Base-by-base conservation (phyloP, 1,284 basidiomycete genomes). In the Irpex sp. region DNA sequence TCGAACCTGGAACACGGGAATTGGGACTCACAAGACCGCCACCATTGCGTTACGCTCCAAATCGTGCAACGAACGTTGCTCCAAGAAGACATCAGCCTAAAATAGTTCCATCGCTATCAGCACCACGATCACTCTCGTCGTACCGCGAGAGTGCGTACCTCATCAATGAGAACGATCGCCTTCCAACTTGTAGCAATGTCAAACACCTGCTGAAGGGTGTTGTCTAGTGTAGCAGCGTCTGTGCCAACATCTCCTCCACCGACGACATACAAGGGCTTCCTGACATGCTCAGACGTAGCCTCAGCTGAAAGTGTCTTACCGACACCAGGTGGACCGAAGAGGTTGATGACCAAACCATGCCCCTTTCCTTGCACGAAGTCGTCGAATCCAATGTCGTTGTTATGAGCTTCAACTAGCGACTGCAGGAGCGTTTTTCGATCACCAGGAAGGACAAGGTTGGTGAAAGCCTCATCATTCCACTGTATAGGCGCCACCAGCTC, bases 311-410 rank as follows among this genome's bases (percentile, higher is more conserved):
- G 63, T 11, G 72, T 81, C 76, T 75, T 74, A 68, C 85, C 86
- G 5, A 86, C 83, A 57, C 85, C 86, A 2, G 85, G 85, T 26
- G 84, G 83, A 8, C 85, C 85, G 64, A 83, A 86, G 1, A 87
- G 76, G 64, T 86, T 85, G 67, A 86, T 76, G 51, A 87, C 81
- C 36, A 88, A 76, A 4, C 85, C 86, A 33, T 83, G 81, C 5
- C 86, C 86, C 68, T 88, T 87, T 58, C 83, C 85, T 67, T 82
- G 79, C 65, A 87, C 82, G 67, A 87, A 86, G 68, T 87, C 85
- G 64, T 87, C 85, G 67, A 86, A 84, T 15, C 79, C 79, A 5
- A 81, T 68, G 62, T 81, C 79, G 9, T 74, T 72, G 69, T 81
- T 80, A 68, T 87, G 85, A 1, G 83, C 81, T 65, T 86, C 83